Percentiles rank a stretch among this genome's conserved stretches.
These are phyloP conservation scores for Globisporangium uncinulatum DNA, from an alignment of 352 stramenopile genomes.

Conservation along the genomic window DNA sequence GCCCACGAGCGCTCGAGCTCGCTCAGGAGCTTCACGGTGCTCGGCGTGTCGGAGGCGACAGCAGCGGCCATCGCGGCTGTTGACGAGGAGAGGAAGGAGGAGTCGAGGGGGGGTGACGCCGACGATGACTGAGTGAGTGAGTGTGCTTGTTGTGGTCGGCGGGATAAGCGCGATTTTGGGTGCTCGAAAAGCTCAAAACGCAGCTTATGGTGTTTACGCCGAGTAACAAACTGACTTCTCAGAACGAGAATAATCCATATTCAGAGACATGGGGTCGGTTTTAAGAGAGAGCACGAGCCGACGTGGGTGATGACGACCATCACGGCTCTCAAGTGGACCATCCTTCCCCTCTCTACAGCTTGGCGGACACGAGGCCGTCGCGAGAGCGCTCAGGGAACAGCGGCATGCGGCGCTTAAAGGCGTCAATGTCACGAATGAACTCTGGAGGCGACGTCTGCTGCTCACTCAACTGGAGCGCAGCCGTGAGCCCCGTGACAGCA, in stretches of 20 bases:
- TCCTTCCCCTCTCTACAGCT: background rate
- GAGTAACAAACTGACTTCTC: too few species aligned
- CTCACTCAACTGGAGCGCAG: conserved; percentile 32
- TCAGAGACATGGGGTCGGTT: too few species aligned
- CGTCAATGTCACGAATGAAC: conserved; percentile 38
- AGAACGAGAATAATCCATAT: too few species aligned
- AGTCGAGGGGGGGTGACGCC: too few species aligned
- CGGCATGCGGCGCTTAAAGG: conserved; percentile 63
- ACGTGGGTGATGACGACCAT: background rate
- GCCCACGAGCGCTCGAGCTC: conserved; percentile 66
- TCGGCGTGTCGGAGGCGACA: conserved; percentile 24
- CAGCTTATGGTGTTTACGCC: too few species aligned
- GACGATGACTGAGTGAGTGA: too few species aligned
- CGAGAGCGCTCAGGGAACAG: conserved; percentile 53
- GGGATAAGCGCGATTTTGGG: too few species aligned
- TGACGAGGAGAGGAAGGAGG: background rate
- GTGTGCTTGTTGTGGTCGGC: too few species aligned
- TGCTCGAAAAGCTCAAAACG: too few species aligned
- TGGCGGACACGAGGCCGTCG: conserved; percentile 8
- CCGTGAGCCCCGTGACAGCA: conserved; percentile 16
- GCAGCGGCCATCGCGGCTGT: background rate
- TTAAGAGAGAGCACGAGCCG: too few species aligned
- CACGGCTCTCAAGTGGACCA: background rate
- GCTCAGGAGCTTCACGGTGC: conserved; percentile 61
- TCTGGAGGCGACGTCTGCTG: conserved; percentile 1